phyloP scores from a whole-genome alignment of 2,329 filamentous ascomycete genomes.

The Diaporthe eres region DNA sequence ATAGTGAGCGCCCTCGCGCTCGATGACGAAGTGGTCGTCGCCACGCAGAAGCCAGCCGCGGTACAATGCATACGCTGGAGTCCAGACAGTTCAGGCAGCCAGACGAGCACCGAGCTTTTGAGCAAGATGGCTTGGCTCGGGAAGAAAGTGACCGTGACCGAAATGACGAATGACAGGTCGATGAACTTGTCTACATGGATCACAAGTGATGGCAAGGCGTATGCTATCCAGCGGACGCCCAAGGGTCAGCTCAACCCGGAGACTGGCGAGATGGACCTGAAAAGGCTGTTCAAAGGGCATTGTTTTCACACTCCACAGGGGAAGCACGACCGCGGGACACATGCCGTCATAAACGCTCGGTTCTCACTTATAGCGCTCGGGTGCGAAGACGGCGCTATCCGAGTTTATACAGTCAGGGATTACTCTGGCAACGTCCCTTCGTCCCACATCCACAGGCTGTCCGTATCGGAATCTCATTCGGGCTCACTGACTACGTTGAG shows the following conservation, averaged over 20 bases:
- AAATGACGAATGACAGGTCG: slow-evolving; percentile 94
- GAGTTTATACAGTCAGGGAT: slow-evolving; percentile 93
- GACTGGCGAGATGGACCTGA: slow-evolving; percentile 62
- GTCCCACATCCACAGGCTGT: slow-evolving; percentile 82
- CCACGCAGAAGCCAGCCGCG: slow-evolving; percentile 92
- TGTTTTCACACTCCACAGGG: slow-evolving; percentile 85
- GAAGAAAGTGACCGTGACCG: slow-evolving; percentile 80
- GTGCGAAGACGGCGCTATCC: slow-evolving; percentile 82
- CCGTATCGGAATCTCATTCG: slow-evolving; percentile 76
- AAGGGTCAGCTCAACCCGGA: slow-evolving; percentile 56
- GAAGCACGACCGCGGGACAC: slow-evolving; percentile 73
- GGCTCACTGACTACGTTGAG: slow-evolving; percentile 81
- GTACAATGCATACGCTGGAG: slow-evolving; percentile 97
- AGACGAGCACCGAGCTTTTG: slow-evolving; percentile 92
- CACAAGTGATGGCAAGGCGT: slow-evolving; percentile 87
- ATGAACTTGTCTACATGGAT: slow-evolving; percentile 98
- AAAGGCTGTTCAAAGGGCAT: slow-evolving; percentile 87
- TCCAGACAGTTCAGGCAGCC: slow-evolving; percentile 83
- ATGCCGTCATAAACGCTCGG: slow-evolving; percentile 89
- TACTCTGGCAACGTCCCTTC: slow-evolving; percentile 93
- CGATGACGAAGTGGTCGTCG: slow-evolving; percentile 92
- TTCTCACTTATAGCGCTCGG: slow-evolving; percentile 95
- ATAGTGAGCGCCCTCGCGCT: slow-evolving; percentile 90
- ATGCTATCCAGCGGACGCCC: slow-evolving; percentile 85
- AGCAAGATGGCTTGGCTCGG: slow-evolving; percentile 89